Percentiles rank a stretch among this genome's conserved stretches.
phyloP scores from a whole-genome alignment of 352 stramenopile species.

The Globisporangium paddicum region DNA sequence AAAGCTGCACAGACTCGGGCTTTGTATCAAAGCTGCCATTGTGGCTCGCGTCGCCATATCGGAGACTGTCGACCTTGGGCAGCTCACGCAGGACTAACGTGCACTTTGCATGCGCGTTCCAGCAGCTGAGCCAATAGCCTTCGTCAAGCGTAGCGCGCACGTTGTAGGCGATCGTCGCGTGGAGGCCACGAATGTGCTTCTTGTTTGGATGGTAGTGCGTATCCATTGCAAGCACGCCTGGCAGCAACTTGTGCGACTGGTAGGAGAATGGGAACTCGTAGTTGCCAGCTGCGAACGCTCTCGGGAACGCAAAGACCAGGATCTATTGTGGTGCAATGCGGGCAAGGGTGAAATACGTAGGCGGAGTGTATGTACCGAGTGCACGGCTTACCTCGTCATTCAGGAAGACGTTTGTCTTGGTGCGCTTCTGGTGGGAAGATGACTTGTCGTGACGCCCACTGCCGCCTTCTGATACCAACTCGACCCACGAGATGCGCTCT shows the following conservation, averaged over 20 bases:
- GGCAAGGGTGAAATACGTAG: too few species aligned
- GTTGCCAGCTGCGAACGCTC: too few species aligned
- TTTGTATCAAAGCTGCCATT: too few species aligned
- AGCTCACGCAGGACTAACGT: too few species aligned
- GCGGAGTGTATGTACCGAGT: too few species aligned
- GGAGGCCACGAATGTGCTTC: background rate
- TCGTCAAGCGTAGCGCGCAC: too few species aligned
- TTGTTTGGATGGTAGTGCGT: background rate
- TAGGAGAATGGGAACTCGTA: too few species aligned
- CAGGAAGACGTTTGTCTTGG: conserved; percentile 10
- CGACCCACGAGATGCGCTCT: conserved; percentile 8
- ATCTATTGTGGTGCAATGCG: conserved; percentile 9
- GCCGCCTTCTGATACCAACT: background rate
- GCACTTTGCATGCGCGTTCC: too few species aligned
- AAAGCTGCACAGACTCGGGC: too few species aligned
- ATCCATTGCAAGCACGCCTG: conserved; percentile 12
- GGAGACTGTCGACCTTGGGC: too few species aligned
- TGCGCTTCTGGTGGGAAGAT: conserved; percentile 9
- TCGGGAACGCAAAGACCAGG: conserved; percentile 16
- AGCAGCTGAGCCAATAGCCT: conserved; percentile 6
- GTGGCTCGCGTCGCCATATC: too few species aligned
- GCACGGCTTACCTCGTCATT: conserved; percentile 3
- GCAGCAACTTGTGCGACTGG: conserved; percentile 17
- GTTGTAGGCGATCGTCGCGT: conserved; percentile 12
- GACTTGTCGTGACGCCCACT: background rate